These are phyloP conservation scores for Brassica rapa DNA, from an alignment of 345 rosid genomes.

Conservation along the genomic window DNA sequence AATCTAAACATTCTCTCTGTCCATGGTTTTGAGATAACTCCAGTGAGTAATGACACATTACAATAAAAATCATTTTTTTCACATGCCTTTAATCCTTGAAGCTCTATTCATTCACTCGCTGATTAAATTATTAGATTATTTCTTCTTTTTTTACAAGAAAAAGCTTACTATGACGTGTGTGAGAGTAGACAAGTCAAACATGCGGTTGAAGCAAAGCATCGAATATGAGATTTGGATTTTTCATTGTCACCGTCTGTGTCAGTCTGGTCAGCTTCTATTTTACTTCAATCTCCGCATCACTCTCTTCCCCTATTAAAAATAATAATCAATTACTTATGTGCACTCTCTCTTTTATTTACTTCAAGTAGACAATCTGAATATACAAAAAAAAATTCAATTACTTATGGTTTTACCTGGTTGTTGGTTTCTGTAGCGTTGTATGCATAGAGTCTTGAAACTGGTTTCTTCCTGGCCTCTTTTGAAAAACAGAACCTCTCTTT, in stretches of 20 bases:
- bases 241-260: slow-evolving; percentile 15
- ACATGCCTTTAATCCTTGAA: slow-evolving; percentile 24
- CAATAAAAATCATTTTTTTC: slow-evolving; percentile 25
- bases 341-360: slow-evolving; percentile 5
- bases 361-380: slow-evolving; percentile 33
- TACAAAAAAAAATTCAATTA: too few relatives aligned
- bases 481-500: slow-evolving; percentile 42
- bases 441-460: slow-evolving; percentile 38
- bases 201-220: slow-evolving; percentile 21
- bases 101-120: slow-evolving; percentile 11
- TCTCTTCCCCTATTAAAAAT: not conserved
- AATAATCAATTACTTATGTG: not conserved
- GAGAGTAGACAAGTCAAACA: slow-evolving; percentile 11
- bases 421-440: slow-evolving; percentile 30
- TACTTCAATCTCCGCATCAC: slow-evolving; percentile 21
- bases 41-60: slow-evolving; percentile 3
- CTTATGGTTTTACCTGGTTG: slow-evolving; percentile 36
- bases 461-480: slow-evolving; percentile 41
- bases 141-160: not conserved
- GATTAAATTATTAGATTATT: not conserved
- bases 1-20: not conserved
- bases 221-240: slow-evolving; percentile 20
- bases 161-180: slow-evolving; percentile 12
- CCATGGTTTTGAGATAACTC: slow-evolving; percentile 1
- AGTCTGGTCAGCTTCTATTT: slow-evolving; percentile 29